Evolutionary conservation across 495 filamentous ascomycete genomes (phyloP).

Genomic region (Rusavskia elegans): DNA sequence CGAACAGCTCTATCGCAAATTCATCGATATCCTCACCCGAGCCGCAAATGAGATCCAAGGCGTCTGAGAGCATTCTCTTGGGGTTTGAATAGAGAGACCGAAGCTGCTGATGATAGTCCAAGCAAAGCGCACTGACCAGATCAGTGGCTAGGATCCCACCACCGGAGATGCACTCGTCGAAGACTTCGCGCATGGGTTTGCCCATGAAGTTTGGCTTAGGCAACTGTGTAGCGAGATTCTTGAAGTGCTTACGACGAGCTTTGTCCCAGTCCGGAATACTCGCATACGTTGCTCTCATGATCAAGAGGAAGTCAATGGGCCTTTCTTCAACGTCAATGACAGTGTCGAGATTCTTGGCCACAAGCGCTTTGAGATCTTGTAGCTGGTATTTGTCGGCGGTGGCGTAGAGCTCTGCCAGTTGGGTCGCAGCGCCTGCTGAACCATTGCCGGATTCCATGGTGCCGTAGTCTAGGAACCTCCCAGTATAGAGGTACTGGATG

Average conservation of each 20-base stretch:
- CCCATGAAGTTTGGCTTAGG: background rate
- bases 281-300: background rate
- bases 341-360: background rate
- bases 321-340: background rate
- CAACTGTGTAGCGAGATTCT: background rate
- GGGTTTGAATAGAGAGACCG: too few species aligned
- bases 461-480: background rate
- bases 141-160: background rate
- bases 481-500: background rate
- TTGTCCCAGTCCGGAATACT: background rate
- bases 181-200: background rate
- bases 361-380: background rate
- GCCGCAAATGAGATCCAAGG: too few species aligned
- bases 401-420: background rate
- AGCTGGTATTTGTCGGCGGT: background rate
- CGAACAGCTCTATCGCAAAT: too few species aligned
- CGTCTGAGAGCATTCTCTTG: too few species aligned
- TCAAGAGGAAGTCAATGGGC: background rate
- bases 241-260: background rate
- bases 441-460: background rate
- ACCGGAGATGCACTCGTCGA: background rate
- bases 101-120: too few species aligned
- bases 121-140: too few species aligned
- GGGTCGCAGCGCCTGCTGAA: too few species aligned
- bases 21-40: too few species aligned